phyloP scores from a whole-genome alignment of 2,329 filamentous ascomycete species.

The Colletotrichum godetiae region DNA sequence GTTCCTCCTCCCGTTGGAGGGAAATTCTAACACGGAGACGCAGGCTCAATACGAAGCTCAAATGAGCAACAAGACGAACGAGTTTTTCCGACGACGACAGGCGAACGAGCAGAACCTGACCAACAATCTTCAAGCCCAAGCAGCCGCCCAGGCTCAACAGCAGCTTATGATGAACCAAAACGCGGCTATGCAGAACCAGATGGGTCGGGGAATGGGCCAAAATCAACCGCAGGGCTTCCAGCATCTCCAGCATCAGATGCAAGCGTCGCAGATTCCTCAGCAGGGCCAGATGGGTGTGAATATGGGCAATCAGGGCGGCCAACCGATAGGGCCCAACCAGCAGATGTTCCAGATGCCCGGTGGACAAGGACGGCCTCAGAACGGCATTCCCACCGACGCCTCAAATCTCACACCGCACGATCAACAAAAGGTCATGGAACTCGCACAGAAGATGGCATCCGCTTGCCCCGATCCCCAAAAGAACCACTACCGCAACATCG shows the following conservation, averaged over 20 bases:
- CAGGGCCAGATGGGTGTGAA: conserved; percentile 55
- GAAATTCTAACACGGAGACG: background rate
- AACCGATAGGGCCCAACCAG: conserved; percentile 55
- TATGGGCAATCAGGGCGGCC: conserved; percentile 50
- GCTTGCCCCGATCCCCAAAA: conserved; percentile 58
- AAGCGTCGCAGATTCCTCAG: conserved; percentile 62
- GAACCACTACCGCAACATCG: conserved; percentile 50
- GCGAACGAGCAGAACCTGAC: conserved; percentile 61
- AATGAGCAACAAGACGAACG: conserved; percentile 57
- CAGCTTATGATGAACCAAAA: conserved; percentile 65
- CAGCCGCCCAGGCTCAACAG: conserved; percentile 51
- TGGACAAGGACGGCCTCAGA: conserved; percentile 45
- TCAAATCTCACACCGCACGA: conserved; percentile 56
- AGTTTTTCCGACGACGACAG: conserved; percentile 63
- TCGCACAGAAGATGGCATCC: conserved; percentile 54
- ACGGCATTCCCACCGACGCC: conserved; percentile 47
- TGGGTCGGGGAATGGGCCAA: conserved; percentile 63
- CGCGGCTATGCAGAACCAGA: conserved; percentile 58
- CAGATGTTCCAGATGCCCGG: conserved; percentile 50
- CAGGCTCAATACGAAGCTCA: conserved; percentile 63
- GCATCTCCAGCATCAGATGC: conserved; percentile 69
- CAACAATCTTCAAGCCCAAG: conserved; percentile 60
- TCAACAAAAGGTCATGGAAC: conserved; percentile 55
- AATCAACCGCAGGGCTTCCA: conserved; percentile 66
- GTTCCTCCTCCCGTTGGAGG: conserved; percentile 24